These are phyloP conservation scores for Sporothrix protearum DNA, from an alignment of 2,329 filamentous ascomycete species.

Conservation along the genomic window DNA sequence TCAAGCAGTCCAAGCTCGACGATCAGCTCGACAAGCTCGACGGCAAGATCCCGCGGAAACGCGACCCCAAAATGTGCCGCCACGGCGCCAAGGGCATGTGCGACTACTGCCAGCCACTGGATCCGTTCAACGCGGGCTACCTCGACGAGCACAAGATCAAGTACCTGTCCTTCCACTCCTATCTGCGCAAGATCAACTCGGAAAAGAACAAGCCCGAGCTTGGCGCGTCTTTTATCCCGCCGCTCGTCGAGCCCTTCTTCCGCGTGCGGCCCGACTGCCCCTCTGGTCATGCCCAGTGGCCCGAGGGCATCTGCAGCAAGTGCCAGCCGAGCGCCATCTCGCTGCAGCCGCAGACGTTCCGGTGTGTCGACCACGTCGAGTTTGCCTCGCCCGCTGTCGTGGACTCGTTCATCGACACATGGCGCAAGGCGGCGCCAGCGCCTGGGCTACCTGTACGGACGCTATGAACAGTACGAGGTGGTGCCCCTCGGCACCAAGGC, in stretches of 20 bases:
- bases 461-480: constrained; percentile 84
- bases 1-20: constrained; percentile 83
- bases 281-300: constrained; percentile 88
- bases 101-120: constrained; percentile 95
- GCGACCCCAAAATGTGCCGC: constrained; percentile 82
- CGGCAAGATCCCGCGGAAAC: constrained; percentile 78
- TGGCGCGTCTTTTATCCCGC: constrained; percentile 92
- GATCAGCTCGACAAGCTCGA: constrained; percentile 80
- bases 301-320: constrained; percentile 95
- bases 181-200: constrained; percentile 91
- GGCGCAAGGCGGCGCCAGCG: constrained; percentile 82
- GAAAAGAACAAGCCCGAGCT: constrained; percentile 95
- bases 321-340: constrained; percentile 97
- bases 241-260: constrained; percentile 87
- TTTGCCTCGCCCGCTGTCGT: constrained; percentile 82
- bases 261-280: constrained; percentile 86
- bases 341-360: constrained; percentile 85
- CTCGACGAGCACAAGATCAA: constrained; percentile 97
- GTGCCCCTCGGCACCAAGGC: constrained; percentile 94
- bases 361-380: constrained; percentile 98
- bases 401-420: constrained; percentile 86
- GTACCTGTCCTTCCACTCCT: constrained; percentile 91
- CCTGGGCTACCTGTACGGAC: constrained; percentile 85
- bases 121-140: constrained; percentile 87
- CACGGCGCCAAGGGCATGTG: constrained; percentile 98